These are phyloP conservation scores for Rhodotorula graminis DNA, from an alignment of 768 basidiomycete genomes.

Conservation along the genomic window DNA sequence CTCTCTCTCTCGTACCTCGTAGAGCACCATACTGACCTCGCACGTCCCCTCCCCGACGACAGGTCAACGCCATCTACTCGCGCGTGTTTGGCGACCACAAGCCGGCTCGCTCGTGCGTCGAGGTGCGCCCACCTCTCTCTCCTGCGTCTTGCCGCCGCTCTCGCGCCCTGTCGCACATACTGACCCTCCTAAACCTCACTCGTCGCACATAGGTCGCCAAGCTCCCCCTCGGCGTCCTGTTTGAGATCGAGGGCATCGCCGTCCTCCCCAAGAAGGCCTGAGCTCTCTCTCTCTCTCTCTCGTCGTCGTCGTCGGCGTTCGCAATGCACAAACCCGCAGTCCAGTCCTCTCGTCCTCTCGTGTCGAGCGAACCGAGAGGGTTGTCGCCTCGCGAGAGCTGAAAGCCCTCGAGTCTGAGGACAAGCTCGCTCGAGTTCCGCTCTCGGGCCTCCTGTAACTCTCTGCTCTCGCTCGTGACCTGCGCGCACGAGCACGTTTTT, in stretches of 20 bases:
- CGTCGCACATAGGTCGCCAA: conserved; percentile 51
- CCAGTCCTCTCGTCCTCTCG: too few species aligned
- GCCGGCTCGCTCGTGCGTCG: conserved; percentile 87
- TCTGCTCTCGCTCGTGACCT: too few species aligned
- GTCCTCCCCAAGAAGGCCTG: conserved; percentile 8
- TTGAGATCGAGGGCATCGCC: conserved; percentile 75
- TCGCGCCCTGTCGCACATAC: background rate
- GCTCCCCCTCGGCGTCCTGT: conserved; percentile 81
- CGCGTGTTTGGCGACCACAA: conserved; percentile 83
- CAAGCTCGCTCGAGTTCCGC: too few species aligned
- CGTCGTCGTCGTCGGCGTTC: too few species aligned
- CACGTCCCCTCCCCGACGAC: conserved; percentile 2
- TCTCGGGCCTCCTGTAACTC: too few species aligned
- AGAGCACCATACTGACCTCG: too few species aligned
- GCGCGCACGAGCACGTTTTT: too few species aligned
- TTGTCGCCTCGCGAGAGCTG: too few species aligned
- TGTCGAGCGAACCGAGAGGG: too few species aligned
- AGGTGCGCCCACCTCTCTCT: conserved; percentile 52
- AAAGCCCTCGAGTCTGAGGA: too few species aligned
- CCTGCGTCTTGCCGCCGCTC: too few species aligned
- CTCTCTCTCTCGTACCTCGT: background rate
- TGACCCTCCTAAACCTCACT: background rate
- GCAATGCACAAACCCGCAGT: background rate
- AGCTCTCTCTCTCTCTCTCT: background rate
- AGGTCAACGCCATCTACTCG: conserved; percentile 75